Percentiles rank a stretch among this genome's conserved stretches.
Conservation (phyloP, 225 moss, liverwort and hornwort species). For the Physcomitrium patens region DNA sequence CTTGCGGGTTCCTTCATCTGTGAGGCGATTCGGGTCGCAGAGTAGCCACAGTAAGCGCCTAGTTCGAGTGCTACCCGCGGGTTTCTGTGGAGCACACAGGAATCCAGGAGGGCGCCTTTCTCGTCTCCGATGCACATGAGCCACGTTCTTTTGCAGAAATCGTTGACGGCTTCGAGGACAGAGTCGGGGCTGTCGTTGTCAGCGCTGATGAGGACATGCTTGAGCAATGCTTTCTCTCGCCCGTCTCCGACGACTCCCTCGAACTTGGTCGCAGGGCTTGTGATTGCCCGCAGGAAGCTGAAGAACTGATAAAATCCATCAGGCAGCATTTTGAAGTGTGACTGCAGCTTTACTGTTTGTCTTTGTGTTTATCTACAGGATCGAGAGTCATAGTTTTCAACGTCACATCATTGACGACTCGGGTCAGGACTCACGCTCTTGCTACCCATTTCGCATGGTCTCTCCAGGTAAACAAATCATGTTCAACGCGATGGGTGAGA, state of each 20-base stretch:
- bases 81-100: constrained; percentile 15
- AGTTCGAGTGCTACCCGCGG: constrained; percentile 51
- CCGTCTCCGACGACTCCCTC: constrained; percentile 26
- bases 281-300: constrained; percentile 6
- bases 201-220: constrained; percentile 26
- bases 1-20: constrained; percentile 26
- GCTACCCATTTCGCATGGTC: no score
- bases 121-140: constrained; percentile 58
- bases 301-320: not conserved
- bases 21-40: constrained; percentile 47
- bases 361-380: no score
- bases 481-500: no score
- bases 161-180: constrained; percentile 24
- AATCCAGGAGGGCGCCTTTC: constrained; percentile 49
- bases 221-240: constrained; percentile 27
- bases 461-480: no score
- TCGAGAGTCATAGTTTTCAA: no score
- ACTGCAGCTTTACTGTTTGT: no score
- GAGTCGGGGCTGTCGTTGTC: constrained; percentile 20
- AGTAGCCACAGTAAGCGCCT: constrained; percentile 64
- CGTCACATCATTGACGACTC: no score
- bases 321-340: not conserved
- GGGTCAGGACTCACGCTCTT: no score
- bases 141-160: constrained; percentile 35
- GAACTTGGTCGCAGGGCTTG: constrained; percentile 1